Conservation (phyloP, 2,329 filamentous ascomycete genomes). For the Tolypocladium endophyticum region DNA sequence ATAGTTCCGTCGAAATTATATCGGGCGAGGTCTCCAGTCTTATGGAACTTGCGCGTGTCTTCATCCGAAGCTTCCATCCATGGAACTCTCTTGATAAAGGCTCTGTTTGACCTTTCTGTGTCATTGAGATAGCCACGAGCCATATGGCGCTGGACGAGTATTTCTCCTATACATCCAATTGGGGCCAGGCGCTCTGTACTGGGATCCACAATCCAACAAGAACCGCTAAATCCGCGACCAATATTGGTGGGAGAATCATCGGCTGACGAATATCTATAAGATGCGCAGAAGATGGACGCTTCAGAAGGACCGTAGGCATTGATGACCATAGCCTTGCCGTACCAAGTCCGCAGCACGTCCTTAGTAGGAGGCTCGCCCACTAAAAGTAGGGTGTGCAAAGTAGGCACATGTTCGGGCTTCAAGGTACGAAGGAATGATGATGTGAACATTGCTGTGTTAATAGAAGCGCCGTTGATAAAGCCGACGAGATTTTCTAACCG, state of each 20-base stretch:
- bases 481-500: not conserved
- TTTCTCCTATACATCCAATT: not conserved
- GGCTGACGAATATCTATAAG: not conserved
- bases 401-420: constrained; percentile 1
- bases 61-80: not conserved
- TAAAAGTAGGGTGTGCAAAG: constrained; percentile 1
- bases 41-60: not conserved
- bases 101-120: not conserved
- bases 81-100: not conserved
- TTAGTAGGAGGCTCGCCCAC: constrained; percentile 1
- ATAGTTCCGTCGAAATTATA: constrained; percentile 18
- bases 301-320: not conserved
- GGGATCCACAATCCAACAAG: not conserved
- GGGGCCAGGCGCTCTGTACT: not conserved
- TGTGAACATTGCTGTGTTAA: not conserved
- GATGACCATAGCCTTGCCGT: not conserved
- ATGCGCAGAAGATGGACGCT: not conserved
- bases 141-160: not conserved
- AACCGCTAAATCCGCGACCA: not conserved
- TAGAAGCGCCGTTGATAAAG: constrained; percentile 1
- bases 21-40: constrained; percentile 10
- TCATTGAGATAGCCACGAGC: not conserved
- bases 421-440: constrained; percentile 1
- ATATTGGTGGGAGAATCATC: not conserved
- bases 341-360: not conserved